phyloP scores from a whole-genome alignment of 129 eudicot genomes.

The Ambrosia trifida region DNA sequence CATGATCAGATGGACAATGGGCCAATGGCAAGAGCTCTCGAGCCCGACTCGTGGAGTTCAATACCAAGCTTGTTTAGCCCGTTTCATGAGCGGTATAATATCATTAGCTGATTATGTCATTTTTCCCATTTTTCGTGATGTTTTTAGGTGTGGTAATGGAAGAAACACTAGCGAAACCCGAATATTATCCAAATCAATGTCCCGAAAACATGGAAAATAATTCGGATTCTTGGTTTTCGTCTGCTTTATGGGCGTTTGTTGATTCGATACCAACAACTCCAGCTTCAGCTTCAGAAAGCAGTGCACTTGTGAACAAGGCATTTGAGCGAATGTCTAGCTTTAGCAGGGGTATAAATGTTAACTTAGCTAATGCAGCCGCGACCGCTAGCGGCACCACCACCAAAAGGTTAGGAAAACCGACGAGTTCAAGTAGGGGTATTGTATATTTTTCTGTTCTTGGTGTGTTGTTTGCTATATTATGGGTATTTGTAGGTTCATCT shows the following conservation, averaged over 20 bases:
- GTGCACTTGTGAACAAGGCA: constrained; percentile 63
- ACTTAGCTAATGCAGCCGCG: neutral
- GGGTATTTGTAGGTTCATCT: constrained; percentile 50
- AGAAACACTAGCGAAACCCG: constrained; percentile 39
- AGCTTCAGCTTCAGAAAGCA: constrained; percentile 84
- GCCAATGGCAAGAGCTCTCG: constrained; percentile 68
- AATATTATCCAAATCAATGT: constrained; percentile 40
- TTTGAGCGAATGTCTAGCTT: constrained; percentile 88
- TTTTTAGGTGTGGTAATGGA: constrained; percentile 67
- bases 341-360: constrained; percentile 50
- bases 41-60: constrained; percentile 77
- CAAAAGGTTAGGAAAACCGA: constrained; percentile 33
- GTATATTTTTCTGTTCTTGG: constrained; percentile 59
- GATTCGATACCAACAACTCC: constrained; percentile 95
- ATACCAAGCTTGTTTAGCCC: constrained; percentile 64
- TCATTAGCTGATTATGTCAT: constrained; percentile 45
- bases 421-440: constrained; percentile 42
- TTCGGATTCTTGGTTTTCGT: constrained; percentile 60
- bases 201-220: constrained; percentile 37
- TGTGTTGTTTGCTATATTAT: constrained; percentile 63
- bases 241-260: constrained; percentile 77
- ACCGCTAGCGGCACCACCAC: neutral
- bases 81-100: constrained; percentile 20
- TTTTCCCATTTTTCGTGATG: constrained; percentile 27
- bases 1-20: constrained; percentile 74